Percentiles rank a stretch among this genome's conserved stretches.
Conservation (phyloP, 208 protist genomes). For the Trypanosoma congolense region DNA sequence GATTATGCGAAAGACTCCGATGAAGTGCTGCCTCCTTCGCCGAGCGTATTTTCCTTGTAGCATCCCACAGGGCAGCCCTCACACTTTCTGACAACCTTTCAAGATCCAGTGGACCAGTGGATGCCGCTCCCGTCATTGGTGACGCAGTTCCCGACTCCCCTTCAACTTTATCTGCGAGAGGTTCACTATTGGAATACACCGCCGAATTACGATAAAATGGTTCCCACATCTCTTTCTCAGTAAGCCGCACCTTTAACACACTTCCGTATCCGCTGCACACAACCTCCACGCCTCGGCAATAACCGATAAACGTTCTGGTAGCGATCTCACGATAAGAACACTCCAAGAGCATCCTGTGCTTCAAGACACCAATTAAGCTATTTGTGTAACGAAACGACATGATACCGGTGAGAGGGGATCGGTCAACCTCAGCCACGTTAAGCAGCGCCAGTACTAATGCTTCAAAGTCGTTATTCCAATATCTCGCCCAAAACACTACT, state of each 20-base stretch:
- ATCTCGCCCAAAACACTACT: too few species aligned
- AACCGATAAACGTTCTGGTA: constrained; percentile 49
- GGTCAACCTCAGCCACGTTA: too few species aligned
- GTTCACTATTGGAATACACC: too few species aligned
- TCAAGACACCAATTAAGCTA: constrained; percentile 69
- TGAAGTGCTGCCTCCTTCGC: constrained; percentile 72
- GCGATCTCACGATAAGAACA: constrained; percentile 53
- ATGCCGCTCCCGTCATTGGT: background rate
- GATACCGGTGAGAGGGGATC: background rate
- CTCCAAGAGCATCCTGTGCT: constrained; percentile 79
- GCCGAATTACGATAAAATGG: constrained; percentile 43
- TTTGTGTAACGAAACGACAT: constrained; percentile 91
- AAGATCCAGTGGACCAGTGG: constrained; percentile 32
- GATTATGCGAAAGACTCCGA: constrained; percentile 52
- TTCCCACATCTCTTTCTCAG: constrained; percentile 51
- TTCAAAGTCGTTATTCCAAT: too few species aligned
- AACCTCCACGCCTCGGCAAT: constrained; percentile 73
- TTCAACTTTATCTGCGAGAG: too few species aligned
- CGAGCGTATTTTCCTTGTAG: constrained; percentile 44
- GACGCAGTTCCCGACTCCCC: background rate
- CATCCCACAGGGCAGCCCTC: constrained; percentile 62
- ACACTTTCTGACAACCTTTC: constrained; percentile 57
- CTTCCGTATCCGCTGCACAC: constrained; percentile 68
- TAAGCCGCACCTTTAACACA: constrained; percentile 48
- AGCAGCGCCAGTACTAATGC: too few species aligned